Percentiles rank a stretch among this genome's conserved stretches.
phyloP scores from a whole-genome alignment of 2,329 filamentous ascomycete genomes.

The Bretziella fagacearum region DNA sequence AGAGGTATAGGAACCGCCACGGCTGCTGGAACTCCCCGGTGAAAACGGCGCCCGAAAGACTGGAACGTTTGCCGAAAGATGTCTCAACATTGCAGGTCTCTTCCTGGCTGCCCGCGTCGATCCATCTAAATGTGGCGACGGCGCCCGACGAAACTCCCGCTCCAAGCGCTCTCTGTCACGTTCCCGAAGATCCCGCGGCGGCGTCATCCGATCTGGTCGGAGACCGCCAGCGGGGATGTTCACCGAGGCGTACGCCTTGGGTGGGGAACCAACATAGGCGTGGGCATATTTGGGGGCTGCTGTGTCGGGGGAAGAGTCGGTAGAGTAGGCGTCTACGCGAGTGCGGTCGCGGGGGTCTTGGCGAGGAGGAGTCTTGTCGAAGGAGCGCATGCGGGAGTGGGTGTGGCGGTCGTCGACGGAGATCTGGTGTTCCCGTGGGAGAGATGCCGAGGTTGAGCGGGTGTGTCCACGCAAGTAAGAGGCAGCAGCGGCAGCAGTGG shows the following conservation, averaged over 20 bases:
- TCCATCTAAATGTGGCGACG: conserved; percentile 1
- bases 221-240: not conserved
- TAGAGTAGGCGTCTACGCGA: not conserved
- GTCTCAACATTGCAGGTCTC: conserved; percentile 8
- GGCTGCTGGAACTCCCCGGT: conserved; percentile 2
- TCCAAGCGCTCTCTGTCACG: not conserved
- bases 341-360: not conserved
- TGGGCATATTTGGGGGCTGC: not conserved
- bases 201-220: conserved; percentile 4
- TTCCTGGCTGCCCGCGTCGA: not conserved
- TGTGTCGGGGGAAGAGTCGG: not conserved
- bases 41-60: conserved; percentile 9
- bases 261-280: conserved; percentile 2
- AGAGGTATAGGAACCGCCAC: not conserved
- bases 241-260: conserved; percentile 1
- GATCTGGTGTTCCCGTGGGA: not conserved
- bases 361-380: not conserved
- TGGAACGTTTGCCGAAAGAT: conserved; percentile 8
- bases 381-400: conserved; percentile 8
- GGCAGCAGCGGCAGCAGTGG: not conserved
- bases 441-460: conserved; percentile 11
- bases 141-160: not conserved
- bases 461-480: not conserved
- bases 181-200: not conserved
- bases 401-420: not conserved